Conservation (phyloP, 2,329 filamentous ascomycete species). For the Ophiostoma piceae region DNA sequence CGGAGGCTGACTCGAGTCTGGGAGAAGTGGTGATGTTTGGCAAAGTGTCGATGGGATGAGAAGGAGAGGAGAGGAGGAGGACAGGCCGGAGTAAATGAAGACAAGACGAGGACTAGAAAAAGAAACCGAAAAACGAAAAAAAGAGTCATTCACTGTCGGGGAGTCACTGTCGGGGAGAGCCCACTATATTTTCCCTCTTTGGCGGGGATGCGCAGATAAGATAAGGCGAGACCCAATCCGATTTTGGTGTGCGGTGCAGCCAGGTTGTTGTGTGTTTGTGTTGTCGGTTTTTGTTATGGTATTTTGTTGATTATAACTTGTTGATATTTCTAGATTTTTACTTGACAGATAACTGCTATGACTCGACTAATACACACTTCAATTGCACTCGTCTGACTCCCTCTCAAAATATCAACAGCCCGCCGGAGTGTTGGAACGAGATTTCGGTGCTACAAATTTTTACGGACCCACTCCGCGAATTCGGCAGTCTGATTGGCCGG, state of each 20-base stretch:
- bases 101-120: constrained; percentile 12
- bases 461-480: constrained; percentile 20
- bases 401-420: background rate
- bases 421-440: constrained; percentile 1
- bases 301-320: background rate
- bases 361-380: too few species aligned
- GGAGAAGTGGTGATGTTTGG: background rate
- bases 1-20: constrained; percentile 5
- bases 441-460: constrained; percentile 18
- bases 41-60: background rate
- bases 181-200: constrained; percentile 24
- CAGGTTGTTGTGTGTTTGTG: background rate
- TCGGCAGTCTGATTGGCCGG: constrained; percentile 18
- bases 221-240: constrained; percentile 22
- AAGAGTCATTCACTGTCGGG: constrained; percentile 24
- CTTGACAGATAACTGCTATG: background rate
- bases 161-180: constrained; percentile 14
- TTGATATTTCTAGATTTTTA: background rate
- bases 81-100: background rate
- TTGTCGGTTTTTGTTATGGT: background rate
- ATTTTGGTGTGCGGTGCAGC: background rate
- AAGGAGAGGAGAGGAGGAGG: background rate
- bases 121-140: constrained; percentile 6
- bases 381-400: background rate
- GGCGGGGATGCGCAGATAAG: constrained; percentile 26